Percentiles rank a stretch among this genome's conserved stretches.
Evolutionary conservation across 208 protist genomes (phyloP).

Genomic region (Phytomonas sp.): DNA sequence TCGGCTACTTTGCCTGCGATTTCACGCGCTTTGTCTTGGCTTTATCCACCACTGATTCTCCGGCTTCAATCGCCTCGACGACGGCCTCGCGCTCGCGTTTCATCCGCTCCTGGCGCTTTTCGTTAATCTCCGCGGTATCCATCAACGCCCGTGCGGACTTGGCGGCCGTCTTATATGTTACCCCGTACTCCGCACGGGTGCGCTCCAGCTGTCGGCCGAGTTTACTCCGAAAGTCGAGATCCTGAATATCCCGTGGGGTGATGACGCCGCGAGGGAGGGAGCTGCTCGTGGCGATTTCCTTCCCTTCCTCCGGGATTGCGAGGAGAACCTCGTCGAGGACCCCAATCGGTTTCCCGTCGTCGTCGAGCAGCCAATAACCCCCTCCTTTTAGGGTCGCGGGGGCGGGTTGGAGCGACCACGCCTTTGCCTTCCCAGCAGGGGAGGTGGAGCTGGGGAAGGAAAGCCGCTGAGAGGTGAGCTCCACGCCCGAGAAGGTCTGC

Average conservation of each 20-base stretch:
- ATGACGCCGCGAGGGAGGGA: constrained; percentile 23
- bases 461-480: constrained; percentile 31
- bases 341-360: constrained; percentile 51
- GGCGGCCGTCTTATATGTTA: constrained; percentile 57
- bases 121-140: constrained; percentile 48
- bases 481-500: constrained; percentile 29
- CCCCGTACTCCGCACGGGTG: constrained; percentile 53
- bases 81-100: constrained; percentile 49
- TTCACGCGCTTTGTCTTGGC: constrained; percentile 19
- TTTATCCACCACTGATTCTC: constrained; percentile 5
- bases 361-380: constrained; percentile 67
- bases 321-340: constrained; percentile 42
- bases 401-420: constrained; percentile 21
- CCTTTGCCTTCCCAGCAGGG: constrained; percentile 15
- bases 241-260: constrained; percentile 29
- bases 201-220: constrained; percentile 54
- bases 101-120: constrained; percentile 37
- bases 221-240: constrained; percentile 67
- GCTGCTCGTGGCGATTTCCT: neutral
- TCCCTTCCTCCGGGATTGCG: constrained; percentile 19
- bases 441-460: constrained; percentile 14
- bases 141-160: constrained; percentile 49
- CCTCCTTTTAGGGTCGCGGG: constrained; percentile 15
- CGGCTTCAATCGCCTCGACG: constrained; percentile 46
- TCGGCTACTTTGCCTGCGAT: constrained; percentile 7